Evolutionary conservation across 116 monocot genomes (phyloP), one percentile per base, ranked within the genome.

Genomic region (Zostera marina): DNA sequence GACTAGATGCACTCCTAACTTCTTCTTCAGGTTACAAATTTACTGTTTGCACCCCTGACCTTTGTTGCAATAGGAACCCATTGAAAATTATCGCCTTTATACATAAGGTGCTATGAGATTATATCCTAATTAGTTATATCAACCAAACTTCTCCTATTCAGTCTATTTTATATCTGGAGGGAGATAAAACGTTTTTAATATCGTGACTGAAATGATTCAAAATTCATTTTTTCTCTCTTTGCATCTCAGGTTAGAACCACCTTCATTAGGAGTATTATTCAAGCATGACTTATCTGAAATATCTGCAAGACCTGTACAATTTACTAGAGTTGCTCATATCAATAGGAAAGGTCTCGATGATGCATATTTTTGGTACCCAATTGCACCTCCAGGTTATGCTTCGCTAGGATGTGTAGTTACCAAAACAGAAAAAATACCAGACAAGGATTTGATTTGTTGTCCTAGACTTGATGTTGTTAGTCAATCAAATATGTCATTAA

Each of bases 301-400:
- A 58, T 85, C 96, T 67, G 75, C 80, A 22, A 82, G 67, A 59
- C 96, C 96, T 52, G 66, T 69, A 15, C 89, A 96, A 47, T 96
- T 89, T 62, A 85, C 80, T 22, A 80, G 75, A 74, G 96, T 96
- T 66, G 79, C 89, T 14, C 80, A 82, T 56, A 76, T 80, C 41
- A 24, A 52, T 39, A 64, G 67, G 52, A 96, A 82, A 71, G 96
- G 96, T 14, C 25, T 73, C 51, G 90, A 96, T 66, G 94, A 88
- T 52, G 77, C 75, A 15, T 85, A 49, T 72, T 80, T 96, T 38
- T 96, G 96, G 96, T 96, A 82, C 59, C 96, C 96, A 22, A 67
- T 85, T 63, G 76, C 96, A 51, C 96, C 96, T 45, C 77, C 96
- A 58, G 96, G 96, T 42, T 89, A 89, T 89, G 85, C 76, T 43